Evolutionary conservation across 768 basidiomycete genomes (phyloP).

Genomic region (Ramaria sp.): DNA sequence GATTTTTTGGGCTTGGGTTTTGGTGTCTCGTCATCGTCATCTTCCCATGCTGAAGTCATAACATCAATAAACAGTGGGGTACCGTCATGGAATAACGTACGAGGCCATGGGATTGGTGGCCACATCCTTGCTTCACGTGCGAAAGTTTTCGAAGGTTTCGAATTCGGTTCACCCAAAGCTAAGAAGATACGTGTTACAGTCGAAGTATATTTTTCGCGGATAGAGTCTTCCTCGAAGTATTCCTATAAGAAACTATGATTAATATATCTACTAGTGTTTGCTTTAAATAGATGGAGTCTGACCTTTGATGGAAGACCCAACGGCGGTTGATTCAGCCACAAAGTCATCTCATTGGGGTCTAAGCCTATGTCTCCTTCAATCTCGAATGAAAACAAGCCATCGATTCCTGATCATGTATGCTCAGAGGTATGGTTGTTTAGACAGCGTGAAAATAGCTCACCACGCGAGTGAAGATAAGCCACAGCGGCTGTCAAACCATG

Average conservation of each 20-base stretch:
- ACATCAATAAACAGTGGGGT: neutral
- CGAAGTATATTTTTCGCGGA: conserved; percentile 57
- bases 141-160: neutral
- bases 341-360: conserved; percentile 76
- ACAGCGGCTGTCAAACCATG: conserved; percentile 68
- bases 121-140: conserved; percentile 10
- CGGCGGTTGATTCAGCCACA: conserved; percentile 76
- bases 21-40: conserved; percentile 32
- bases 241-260: conserved; percentile 35
- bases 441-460: conserved; percentile 26
- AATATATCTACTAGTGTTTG: neutral
- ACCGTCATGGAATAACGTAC: neutral
- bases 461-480: conserved; percentile 79
- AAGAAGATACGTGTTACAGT: conserved; percentile 60
- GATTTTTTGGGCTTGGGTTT: conserved; percentile 34
- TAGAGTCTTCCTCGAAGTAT: conserved; percentile 73
- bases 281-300: conserved; percentile 10
- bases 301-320: conserved; percentile 87
- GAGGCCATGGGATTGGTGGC: conserved; percentile 17
- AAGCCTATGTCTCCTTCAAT: conserved; percentile 81
- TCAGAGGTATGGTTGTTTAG: neutral
- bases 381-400: conserved; percentile 67
- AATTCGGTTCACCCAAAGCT: conserved; percentile 40
- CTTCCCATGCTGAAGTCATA: conserved; percentile 58
- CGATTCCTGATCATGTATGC: conserved; percentile 41